Conservation (phyloP, 2,329 filamentous ascomycete genomes). For the Colletotrichum graminicola region DNA sequence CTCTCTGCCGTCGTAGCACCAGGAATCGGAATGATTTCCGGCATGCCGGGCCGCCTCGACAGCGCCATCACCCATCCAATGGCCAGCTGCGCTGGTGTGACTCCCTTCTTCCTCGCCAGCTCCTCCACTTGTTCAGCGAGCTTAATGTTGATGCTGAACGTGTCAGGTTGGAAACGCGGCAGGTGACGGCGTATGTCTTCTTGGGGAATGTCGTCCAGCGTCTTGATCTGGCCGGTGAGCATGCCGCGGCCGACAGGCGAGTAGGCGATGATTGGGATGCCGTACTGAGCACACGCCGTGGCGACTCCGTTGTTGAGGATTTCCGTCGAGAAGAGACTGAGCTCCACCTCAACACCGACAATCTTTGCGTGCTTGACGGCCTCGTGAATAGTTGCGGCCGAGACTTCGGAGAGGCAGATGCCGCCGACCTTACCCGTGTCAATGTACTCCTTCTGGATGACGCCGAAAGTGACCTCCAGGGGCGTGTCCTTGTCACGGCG, state of each 20-base stretch:
- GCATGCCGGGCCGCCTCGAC: conserved; percentile 64
- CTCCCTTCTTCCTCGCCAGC: conserved; percentile 70
- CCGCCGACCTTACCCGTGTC: conserved; percentile 64
- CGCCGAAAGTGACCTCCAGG: conserved; percentile 58
- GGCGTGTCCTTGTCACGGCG: conserved; percentile 65
- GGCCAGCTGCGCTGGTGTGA: conserved; percentile 73
- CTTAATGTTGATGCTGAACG: conserved; percentile 73
- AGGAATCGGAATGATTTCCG: conserved; percentile 74
- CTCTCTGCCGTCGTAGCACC: conserved; percentile 69
- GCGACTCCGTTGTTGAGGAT: conserved; percentile 64
- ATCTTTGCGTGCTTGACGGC: conserved; percentile 60
- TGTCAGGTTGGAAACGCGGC: conserved; percentile 73
- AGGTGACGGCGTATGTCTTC: conserved; percentile 59
- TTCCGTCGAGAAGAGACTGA: conserved; percentile 63
- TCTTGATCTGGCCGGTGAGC: conserved; percentile 67
- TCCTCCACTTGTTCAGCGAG: conserved; percentile 69
- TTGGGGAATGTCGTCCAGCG: conserved; percentile 65
- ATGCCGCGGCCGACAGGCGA: conserved; percentile 74
- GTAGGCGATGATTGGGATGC: conserved; percentile 79
- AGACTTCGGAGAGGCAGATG: conserved; percentile 65
- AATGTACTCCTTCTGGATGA: conserved; percentile 62
- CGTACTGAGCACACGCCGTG: conserved; percentile 69
- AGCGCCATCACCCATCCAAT: conserved; percentile 71
- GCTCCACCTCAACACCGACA: conserved; percentile 65
- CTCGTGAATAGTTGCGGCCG: conserved; percentile 61